These are phyloP conservation scores for Neltuma alba DNA, from an alignment of 306 rosid species.

Conservation along the genomic window DNA sequence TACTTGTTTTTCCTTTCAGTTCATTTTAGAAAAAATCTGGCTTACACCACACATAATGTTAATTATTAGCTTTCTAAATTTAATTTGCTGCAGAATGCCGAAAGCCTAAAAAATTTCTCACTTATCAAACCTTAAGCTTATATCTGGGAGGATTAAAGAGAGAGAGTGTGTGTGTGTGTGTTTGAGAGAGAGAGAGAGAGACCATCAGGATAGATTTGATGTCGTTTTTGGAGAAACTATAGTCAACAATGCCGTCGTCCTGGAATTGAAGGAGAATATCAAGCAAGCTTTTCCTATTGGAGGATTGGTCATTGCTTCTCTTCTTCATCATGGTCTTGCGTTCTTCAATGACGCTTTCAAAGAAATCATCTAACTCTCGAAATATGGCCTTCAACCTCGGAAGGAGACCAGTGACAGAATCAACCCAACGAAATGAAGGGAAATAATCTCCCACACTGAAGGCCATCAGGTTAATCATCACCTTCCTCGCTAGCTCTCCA, in stretches of 20 bases:
- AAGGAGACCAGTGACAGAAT: slow-evolving; percentile 37
- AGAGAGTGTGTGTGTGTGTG: too few species aligned
- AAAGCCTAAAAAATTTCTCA: too few species aligned
- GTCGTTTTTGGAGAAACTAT: slow-evolving; percentile 29
- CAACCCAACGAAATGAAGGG: slow-evolving; percentile 45
- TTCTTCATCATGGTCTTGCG: not conserved
- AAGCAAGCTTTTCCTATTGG: slow-evolving; percentile 31
- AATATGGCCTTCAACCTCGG: slow-evolving; percentile 19
- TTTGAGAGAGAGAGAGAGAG: not conserved
- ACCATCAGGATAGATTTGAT: slow-evolving; percentile 44
- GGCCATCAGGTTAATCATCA: slow-evolving; percentile 13
- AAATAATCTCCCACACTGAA: slow-evolving; percentile 44
- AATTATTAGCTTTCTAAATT: too few species aligned
- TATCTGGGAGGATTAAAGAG: too few species aligned
- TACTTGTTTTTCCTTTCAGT: too few species aligned
- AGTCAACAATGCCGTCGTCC: slow-evolving; percentile 5
- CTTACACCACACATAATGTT: too few species aligned
- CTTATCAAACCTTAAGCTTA: too few species aligned
- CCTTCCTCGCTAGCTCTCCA: slow-evolving; percentile 22
- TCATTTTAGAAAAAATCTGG: too few species aligned
- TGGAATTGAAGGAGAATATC: slow-evolving; percentile 40
- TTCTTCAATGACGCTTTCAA: slow-evolving; percentile 32
- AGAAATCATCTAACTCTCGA: slow-evolving; percentile 29
- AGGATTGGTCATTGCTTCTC: not conserved
- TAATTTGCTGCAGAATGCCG: too few species aligned